Evolutionary conservation across 768 basidiomycete genomes (phyloP).

Genomic region (Trametes villosa): DNA sequence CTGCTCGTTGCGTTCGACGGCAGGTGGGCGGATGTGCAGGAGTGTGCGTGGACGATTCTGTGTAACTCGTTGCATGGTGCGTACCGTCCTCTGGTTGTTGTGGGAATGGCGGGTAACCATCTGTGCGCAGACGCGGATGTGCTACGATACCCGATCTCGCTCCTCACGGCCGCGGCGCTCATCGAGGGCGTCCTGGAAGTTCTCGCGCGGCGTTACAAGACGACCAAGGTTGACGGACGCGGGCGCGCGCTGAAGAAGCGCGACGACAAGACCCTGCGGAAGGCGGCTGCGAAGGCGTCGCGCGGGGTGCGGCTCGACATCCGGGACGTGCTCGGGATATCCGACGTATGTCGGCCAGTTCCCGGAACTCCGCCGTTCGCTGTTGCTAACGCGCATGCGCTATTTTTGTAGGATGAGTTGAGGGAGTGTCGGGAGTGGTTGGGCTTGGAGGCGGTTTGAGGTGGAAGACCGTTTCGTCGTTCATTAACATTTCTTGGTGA

Average conservation of each 20-base stretch:
- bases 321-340: slow-evolving; percentile 24
- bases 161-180: slow-evolving; percentile 58
- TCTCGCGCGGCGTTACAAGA: slow-evolving; percentile 41
- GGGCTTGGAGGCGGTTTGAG: not conserved
- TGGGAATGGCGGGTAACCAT: not conserved
- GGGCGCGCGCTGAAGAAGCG: slow-evolving; percentile 17
- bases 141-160: slow-evolving; percentile 53
- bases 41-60: slow-evolving; percentile 55
- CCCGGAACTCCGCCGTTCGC: not conserved
- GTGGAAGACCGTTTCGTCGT: no score
- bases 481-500: no score
- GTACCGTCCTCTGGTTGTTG: slow-evolving; percentile 18
- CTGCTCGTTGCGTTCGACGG: slow-evolving; percentile 40
- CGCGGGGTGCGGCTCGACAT: slow-evolving; percentile 23
- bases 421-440: slow-evolving; percentile 12
- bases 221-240: slow-evolving; percentile 1
- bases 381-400: not conserved
- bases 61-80: slow-evolving; percentile 48
- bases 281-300: slow-evolving; percentile 20
- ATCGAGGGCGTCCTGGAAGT: slow-evolving; percentile 47
- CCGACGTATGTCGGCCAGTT: slow-evolving; percentile 13
- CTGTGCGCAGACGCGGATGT: slow-evolving; percentile 52
- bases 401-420: slow-evolving; percentile 1
- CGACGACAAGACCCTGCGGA: slow-evolving; percentile 14
- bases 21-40: slow-evolving; percentile 52